These are phyloP conservation scores for Rhododendron ferrugineum DNA, from an alignment of 148 eudicot genomes.

Conservation along the genomic window DNA sequence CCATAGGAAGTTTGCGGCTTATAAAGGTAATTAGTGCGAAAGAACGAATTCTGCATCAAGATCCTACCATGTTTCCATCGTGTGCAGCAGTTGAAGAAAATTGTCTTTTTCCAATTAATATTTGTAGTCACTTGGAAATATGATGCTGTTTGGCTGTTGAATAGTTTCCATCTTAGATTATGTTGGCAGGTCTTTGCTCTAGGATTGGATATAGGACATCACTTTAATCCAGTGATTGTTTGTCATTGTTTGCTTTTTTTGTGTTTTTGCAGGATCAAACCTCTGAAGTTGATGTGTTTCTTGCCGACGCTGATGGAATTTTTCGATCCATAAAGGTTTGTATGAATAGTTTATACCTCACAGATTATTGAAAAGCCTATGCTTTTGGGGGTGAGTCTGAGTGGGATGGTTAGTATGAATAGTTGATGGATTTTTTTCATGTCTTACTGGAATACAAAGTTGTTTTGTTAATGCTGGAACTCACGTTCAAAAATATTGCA, in stretches of 20 bases:
- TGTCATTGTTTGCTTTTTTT: neutral
- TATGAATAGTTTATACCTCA: neutral
- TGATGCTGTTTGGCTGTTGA: neutral
- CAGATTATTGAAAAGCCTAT: neutral
- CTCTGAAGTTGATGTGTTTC: conserved; percentile 53
- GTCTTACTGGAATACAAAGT: neutral
- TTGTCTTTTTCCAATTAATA: neutral
- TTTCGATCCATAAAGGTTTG: conserved; percentile 79
- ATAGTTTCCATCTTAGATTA: neutral
- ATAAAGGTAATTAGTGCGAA: conserved; percentile 52
- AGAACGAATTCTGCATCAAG: neutral
- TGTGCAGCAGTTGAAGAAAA: neutral
- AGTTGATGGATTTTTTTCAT: neutral
- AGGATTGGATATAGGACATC: neutral
- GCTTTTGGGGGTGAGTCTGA: neutral
- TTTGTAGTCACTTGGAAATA: neutral
- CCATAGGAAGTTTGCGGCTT: conserved; percentile 61
- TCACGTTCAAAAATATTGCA: conserved; percentile 25
- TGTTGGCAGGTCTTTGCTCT: neutral
- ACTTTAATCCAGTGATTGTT: neutral
- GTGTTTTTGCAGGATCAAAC: conserved; percentile 48
- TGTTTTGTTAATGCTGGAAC: conserved; percentile 14
- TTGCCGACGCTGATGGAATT: conserved; percentile 55
- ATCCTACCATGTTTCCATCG: neutral
- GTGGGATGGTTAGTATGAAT: too few species aligned